A percentile compares a stretch with the other conserved stretches of the same genome.
Conservation (phyloP, 2,329 filamentous ascomycete genomes). For the Verticillium isaacii region DNA sequence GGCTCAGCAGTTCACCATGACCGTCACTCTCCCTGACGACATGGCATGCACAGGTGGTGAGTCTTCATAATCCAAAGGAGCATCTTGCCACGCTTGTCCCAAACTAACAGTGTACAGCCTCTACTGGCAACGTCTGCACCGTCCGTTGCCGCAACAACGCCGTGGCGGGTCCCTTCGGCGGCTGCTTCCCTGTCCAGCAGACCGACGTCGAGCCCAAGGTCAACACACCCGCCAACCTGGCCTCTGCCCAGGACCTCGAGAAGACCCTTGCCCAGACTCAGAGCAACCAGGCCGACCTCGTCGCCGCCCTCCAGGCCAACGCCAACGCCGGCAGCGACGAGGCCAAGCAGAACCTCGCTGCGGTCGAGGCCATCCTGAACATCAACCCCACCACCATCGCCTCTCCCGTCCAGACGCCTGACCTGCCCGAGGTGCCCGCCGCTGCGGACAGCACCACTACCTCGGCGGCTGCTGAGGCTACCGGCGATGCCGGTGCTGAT, state of each 20-base stretch:
- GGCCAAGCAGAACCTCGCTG: slow-evolving; percentile 25
- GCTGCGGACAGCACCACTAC: slow-evolving; percentile 8
- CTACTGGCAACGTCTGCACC: slow-evolving; percentile 55
- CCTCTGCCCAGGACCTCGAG: slow-evolving; percentile 38
- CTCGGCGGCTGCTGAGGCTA: slow-evolving; percentile 7
- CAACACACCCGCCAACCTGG: slow-evolving; percentile 40
- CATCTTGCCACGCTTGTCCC: background rate
- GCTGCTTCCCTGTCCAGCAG: slow-evolving; percentile 55
- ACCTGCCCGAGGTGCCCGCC: slow-evolving; percentile 12
- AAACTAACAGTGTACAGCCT: slow-evolving; percentile 25
- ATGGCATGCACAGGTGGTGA: slow-evolving; percentile 47
- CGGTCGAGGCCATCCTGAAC: slow-evolving; percentile 31
- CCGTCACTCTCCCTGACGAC: slow-evolving; percentile 44
- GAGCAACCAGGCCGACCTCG: slow-evolving; percentile 46
- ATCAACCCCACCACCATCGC: slow-evolving; percentile 20
- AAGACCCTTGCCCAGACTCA: slow-evolving; percentile 42
- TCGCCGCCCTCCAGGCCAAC: slow-evolving; percentile 33
- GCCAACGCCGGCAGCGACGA: slow-evolving; percentile 28
- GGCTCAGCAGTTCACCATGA: slow-evolving; percentile 51
- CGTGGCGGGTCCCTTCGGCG: slow-evolving; percentile 50
- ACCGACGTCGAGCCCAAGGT: slow-evolving; percentile 33
- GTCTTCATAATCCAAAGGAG: slow-evolving; percentile 13
- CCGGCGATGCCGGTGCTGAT: slow-evolving; percentile 7
- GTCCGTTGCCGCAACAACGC: slow-evolving; percentile 56
- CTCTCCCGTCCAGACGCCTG: slow-evolving; percentile 28